phyloP scores from a whole-genome alignment of 495 filamentous ascomycete genomes.

The Annulohypoxylon bovei region DNA sequence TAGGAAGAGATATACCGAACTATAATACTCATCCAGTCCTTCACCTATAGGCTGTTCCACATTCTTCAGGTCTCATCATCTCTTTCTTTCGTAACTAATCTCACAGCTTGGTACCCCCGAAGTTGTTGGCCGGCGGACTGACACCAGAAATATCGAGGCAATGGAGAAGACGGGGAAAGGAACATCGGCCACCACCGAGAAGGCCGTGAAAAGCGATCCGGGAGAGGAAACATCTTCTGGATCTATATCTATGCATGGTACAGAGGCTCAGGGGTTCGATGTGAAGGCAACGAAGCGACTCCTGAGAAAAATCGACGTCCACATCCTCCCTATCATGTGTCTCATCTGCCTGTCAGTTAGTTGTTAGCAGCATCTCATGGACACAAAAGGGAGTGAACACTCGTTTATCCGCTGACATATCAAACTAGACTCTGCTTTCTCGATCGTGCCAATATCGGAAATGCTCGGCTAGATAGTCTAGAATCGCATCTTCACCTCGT shows the following conservation, averaged over 20 bases:
- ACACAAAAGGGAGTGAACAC: not conserved
- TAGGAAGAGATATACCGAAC: not conserved
- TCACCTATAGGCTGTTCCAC: not conserved
- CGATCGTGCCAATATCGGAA: slow-evolving; percentile 76
- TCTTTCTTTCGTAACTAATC: not conserved
- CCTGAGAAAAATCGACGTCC: slow-evolving; percentile 58
- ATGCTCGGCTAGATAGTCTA: slow-evolving; percentile 73
- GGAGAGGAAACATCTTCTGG: not conserved
- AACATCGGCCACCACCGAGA: not conserved
- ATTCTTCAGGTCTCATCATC: not conserved
- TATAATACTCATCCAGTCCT: not conserved
- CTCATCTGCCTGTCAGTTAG: slow-evolving; percentile 56
- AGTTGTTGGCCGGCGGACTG: not conserved
- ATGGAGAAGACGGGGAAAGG: not conserved
- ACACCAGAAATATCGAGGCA: not conserved
- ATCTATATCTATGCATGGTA: not conserved
- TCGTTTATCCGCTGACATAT: slow-evolving; percentile 32
- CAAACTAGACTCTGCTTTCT: slow-evolving; percentile 55
- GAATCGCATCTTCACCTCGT: slow-evolving; percentile 66
- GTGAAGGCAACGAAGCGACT: slow-evolving; percentile 48
- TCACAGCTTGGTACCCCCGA: not conserved
- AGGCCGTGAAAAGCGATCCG: not conserved
- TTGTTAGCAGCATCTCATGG: not conserved
- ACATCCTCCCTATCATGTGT: slow-evolving; percentile 60
- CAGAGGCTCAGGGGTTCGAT: slow-evolving; percentile 1